Percentiles rank a stretch among this genome's conserved stretches.
Conservation (phyloP, 2,329 filamentous ascomycete species). For the Knoxdaviesia proteae region DNA sequence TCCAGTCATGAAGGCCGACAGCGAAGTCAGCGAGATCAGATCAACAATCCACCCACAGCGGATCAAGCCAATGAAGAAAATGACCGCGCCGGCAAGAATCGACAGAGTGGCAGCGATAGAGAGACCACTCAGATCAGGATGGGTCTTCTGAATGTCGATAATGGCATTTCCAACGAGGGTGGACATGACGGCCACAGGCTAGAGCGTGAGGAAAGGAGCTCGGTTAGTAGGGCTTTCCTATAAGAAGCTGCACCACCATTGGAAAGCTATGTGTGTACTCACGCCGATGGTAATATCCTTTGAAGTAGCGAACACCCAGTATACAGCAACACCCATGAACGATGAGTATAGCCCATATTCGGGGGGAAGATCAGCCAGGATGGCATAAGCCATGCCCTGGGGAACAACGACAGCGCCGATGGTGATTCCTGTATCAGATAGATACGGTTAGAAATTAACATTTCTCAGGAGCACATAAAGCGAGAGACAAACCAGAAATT, state of each 20-base stretch:
- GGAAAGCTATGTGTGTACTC: constrained; percentile 16
- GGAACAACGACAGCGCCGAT: constrained; percentile 33
- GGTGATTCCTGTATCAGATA: constrained; percentile 13
- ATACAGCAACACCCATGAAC: constrained; percentile 84
- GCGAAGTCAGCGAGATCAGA: constrained; percentile 72
- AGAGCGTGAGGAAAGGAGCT: neutral
- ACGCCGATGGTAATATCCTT: constrained; percentile 96
- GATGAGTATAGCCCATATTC: constrained; percentile 45
- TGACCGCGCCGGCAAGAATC: constrained; percentile 56
- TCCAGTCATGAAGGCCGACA: constrained; percentile 93
- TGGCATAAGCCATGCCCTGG: constrained; percentile 31
- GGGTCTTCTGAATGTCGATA: constrained; percentile 30
- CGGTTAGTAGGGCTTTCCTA: neutral
- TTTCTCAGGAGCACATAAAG: neutral
- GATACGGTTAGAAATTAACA: neutral
- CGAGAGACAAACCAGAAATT: constrained; percentile 40
- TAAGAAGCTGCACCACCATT: neutral
- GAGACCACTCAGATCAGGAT: constrained; percentile 38
- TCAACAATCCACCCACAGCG: constrained; percentile 82
- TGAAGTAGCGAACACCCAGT: constrained; percentile 96
- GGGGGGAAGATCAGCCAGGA: constrained; percentile 23
- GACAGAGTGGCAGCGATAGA: constrained; percentile 61
- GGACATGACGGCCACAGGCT: constrained; percentile 91
- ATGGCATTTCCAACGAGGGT: constrained; percentile 75
- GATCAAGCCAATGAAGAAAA: constrained; percentile 57